Base-by-base conservation (phyloP, 768 basidiomycete genomes). In the Hortiboletus campestris region DNA sequence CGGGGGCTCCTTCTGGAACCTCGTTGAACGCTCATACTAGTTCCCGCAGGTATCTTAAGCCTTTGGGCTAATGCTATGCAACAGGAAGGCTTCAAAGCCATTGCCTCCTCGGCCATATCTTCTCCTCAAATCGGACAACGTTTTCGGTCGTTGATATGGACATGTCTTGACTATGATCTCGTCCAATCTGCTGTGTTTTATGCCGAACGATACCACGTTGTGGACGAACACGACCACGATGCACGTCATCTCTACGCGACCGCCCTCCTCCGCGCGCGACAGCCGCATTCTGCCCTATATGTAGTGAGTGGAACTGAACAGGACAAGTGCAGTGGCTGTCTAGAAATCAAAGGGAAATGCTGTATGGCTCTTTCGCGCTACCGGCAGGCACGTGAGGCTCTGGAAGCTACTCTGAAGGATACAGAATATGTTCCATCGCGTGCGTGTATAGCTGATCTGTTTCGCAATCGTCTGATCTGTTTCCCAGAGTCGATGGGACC, bases 211-310 rank as follows among this genome's bases (percentile, higher is more conserved):
- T 90, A 90, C 69, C 88, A 80, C 68, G 81, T 84, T 39, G 74
- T 90, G 70, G 85, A 89, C 72, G 77, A 79, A 57, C 69, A 76
- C 31, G 84, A 83, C 71, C 93, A 95, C 68, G 86, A 90, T 67
- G 84, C 91, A 61, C 83, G 89, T 53, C 91, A 91, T 76, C 80
- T 94, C 43, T 90, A 91, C 78, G 91, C 92, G 60, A 85, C 82
- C 41, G 79, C 86, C 19, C 82, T 94, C 59, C 79, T 91, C 42
- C 82, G 78, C 7, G 80, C 84, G 61, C 81, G 80, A 53, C 87
- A 89, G 66, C 81, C 85, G 14, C 85, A 89, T 64, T 89, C 91
- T 13, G 91, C 92, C 6, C 70, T 89, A 35, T 75, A 81, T 66
- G 74, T 91, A 47, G 88, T 92, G 58, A 84, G 83, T 66, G 71